Evolutionary conservation across 352 stramenopile genomes (phyloP), one percentile per base, ranked within the genome.

Genomic region (Pilasporangium apinafurcum): DNA sequence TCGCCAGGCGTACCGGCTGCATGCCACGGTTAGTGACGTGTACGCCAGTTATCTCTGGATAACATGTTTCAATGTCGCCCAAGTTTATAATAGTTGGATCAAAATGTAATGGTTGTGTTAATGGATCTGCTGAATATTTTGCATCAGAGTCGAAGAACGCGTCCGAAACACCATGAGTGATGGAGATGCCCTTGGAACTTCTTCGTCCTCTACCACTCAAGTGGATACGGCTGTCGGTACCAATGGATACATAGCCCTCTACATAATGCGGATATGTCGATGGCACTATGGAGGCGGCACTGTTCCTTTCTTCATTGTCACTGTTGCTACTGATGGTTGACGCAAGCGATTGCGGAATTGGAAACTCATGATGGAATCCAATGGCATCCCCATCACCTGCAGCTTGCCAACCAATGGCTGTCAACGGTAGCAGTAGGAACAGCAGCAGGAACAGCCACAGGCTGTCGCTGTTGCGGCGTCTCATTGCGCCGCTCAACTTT

Each of bases 71-170:
- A 28, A 56, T 44, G 12, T 47, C 51, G n/a, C 62, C 63, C 13
- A 86, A 34, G 22, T 73, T 42, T 0, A 83, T n/a, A n/a, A 20
- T 53, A 44, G n/a, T 30, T 12, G 1, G 67, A 65, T 0, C 42
- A 40, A 48, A 86, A 83, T 24, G 52, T 44, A 27, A 86, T 58
- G 20, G 57, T 54, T 20, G 50, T 44, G 44, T 60, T 50, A 18
- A 3, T 12, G 13, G 2, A 17, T 27, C n/a, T 39, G 14, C 34
- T 44, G 40, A 12, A 17, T n/a, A 4, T 43, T 35, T 4, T 10
- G 25, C 4, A 32, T 21, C 2, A 31, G 13, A n/a, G 16, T 27
- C 14, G 14, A n/a, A 14, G 8, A 34, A 34, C 2, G 47, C 36
- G 35, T 32, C 26, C 40, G 39, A 31, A 24, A 56, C 24, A 8